Percentiles rank a stretch among this genome's conserved stretches.
Conservation (phyloP, 2,329 filamentous ascomycete genomes). For the Beauveria brongniartii region DNA sequence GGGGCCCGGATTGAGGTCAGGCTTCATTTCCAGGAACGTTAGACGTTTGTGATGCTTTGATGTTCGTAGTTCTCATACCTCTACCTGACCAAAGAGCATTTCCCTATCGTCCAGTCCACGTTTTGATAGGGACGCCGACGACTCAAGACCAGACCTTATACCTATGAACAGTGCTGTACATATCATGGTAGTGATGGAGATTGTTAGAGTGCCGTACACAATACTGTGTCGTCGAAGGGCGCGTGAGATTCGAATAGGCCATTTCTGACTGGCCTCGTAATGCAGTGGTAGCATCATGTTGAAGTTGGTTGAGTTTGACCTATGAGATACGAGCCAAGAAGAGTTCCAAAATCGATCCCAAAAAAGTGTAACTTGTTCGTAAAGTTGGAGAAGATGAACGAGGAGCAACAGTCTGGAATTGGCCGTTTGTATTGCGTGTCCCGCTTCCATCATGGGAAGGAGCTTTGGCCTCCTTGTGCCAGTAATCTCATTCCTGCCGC, state of each 20-base stretch:
- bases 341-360: slow-evolving; percentile 17
- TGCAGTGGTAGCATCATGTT: neutral
- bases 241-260: slow-evolving; percentile 6
- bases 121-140: neutral
- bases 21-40: neutral
- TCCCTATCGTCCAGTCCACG: neutral
- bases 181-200: neutral
- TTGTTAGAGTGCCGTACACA: slow-evolving; percentile 2
- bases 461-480: too few species aligned
- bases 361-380: slow-evolving; percentile 10
- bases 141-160: neutral
- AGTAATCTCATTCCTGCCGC: too few species aligned
- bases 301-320: neutral
- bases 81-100: neutral
- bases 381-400: neutral
- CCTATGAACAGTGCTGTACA: neutral
- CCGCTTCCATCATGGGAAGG: neutral
- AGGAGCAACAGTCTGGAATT: neutral
- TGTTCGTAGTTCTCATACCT: neutral
- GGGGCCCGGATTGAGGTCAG: neutral
- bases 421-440: neutral
- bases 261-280: neutral
- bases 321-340: slow-evolving; percentile 21
- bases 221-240: slow-evolving; percentile 1
- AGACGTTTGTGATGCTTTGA: neutral